These are phyloP conservation scores for Eimeria falciformis DNA, from an alignment of 169 alveolate genomes.

Conservation along the genomic window DNA sequence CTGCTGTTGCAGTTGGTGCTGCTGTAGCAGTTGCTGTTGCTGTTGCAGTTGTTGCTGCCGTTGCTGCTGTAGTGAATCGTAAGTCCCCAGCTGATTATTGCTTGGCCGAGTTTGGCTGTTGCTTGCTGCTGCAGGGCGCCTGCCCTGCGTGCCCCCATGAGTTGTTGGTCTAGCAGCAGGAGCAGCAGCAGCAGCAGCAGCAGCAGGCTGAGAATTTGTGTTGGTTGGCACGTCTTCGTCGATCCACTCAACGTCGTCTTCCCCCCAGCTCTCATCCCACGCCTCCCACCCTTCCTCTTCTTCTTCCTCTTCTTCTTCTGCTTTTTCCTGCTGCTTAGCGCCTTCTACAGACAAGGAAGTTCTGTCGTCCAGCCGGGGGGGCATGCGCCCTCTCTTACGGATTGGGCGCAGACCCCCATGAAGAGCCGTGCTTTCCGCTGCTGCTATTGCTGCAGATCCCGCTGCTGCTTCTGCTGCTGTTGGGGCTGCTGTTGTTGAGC, in stretches of 20 bases:
- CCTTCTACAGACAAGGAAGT: neutral
- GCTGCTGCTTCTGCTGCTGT: constrained; percentile 23
- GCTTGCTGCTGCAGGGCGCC: neutral
- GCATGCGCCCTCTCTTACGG: neutral
- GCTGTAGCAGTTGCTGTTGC: neutral
- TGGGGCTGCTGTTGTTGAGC: neutral
- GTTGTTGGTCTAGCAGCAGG: constrained; percentile 42
- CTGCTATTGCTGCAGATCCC: neutral
- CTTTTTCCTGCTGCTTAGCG: neutral
- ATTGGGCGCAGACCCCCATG: neutral
- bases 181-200: neutral
- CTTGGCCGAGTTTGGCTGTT: neutral
- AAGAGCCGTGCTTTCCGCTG: neutral
- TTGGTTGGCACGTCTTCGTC: neutral
- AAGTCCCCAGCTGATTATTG: no score
- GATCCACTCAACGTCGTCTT: constrained; percentile 37
- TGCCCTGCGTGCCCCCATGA: neutral
- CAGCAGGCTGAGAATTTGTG: neutral
- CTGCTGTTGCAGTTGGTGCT: constrained; percentile 47
- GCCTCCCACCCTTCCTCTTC: constrained; percentile 30
- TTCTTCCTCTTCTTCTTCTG: neutral
- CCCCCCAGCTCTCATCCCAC: constrained; percentile 52
- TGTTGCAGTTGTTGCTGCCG: constrained; percentile 21
- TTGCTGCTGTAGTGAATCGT: constrained; percentile 24
- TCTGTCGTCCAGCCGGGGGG: neutral